These are phyloP conservation scores for Aspergillus wentii DNA, from an alignment of 495 filamentous ascomycete genomes.

Conservation along the genomic window DNA sequence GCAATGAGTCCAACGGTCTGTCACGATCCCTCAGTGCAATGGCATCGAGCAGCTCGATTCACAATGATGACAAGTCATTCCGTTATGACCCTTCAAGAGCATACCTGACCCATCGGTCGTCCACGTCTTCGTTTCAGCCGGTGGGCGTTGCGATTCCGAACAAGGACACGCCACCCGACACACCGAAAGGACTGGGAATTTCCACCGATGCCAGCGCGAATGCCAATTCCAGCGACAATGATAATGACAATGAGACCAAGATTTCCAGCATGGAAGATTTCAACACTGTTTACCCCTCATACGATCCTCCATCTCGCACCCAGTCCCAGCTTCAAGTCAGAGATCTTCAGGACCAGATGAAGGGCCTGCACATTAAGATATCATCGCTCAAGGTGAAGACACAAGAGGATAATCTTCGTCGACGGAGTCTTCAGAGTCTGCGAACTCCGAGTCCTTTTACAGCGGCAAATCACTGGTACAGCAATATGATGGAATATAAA, in stretches of 20 bases:
- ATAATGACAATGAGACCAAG: conserved; percentile 14
- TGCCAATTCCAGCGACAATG: no score
- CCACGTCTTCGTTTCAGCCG: conserved; percentile 27
- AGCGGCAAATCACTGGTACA: conserved; percentile 72
- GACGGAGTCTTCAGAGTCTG: conserved; percentile 79
- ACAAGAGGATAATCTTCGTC: conserved; percentile 73
- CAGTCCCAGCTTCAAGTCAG: conserved; percentile 65
- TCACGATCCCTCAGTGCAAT: conserved; percentile 20
- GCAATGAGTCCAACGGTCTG: no score
- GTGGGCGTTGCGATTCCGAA: conserved; percentile 7
- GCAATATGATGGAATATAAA: conserved; percentile 42
- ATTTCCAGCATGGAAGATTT: conserved; percentile 27
- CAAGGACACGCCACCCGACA: conserved; percentile 16
- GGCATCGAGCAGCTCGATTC: conserved; percentile 25
- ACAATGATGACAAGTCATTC: conserved; percentile 37
- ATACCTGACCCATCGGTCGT: conserved; percentile 36
- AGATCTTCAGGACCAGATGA: conserved; percentile 87
- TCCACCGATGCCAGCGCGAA: conserved; percentile 21
- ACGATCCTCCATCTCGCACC: conserved; percentile 35
- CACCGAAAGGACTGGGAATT: conserved; percentile 27
- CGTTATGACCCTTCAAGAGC: conserved; percentile 32
- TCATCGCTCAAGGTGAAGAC: conserved; percentile 79
- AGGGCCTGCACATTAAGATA: conserved; percentile 86
- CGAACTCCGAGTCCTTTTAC: conserved; percentile 83
- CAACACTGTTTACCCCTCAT: conserved; percentile 30